Evolutionary conservation across 495 filamentous ascomycete species (phyloP), one percentile per base, ranked within the genome.

Genomic region (Sabuloglossum arenarium): DNA sequence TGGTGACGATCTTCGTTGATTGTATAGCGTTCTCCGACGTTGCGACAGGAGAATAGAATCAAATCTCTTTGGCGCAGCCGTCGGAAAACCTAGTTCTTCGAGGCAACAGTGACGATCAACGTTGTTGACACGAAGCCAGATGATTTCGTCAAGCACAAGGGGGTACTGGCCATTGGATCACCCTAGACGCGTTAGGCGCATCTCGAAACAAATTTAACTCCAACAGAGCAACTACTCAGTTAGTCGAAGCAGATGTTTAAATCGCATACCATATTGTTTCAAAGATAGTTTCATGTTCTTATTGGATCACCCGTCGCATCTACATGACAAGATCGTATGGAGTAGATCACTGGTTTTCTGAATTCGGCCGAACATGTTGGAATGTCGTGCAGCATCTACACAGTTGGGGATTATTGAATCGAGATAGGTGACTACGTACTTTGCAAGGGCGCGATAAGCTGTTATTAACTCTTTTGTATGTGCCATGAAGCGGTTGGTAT

Each of bases 1-100:
- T 90, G 60, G 58, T 71, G 58, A 54, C 61, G 59, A 30, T 14
- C 19, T 28, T 29, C 16, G 5, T 43, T n/a, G n/a, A 21, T 3
- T 11, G 39, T 43, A 3, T 10, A n/a, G 21, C 1, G n/a, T 21
- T 4, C 39, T 21, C 39, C 39, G 39, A 21, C 39, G 39, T 43
- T 43, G 3, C n/a, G 21, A n/a, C n/a, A 43, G 16, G 3, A 43
- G 47, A n/a, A 51, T 23, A 29, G 16, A 5, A 28, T 12, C 25
- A 12, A 51, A 51, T 27, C 9, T 27, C 9, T 29, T 29, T 1
- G 11, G 47, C 28, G 28, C 24, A 24, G 47, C 24, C 47, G 47
- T 19, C 9, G 14, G 16, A 51, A 39, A 51, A 27, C 19, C 12
- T 23, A 30, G 24, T 9, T 51, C 25, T 29, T 51, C 23, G 28